Evolutionary conservation across 2,329 filamentous ascomycete genomes (phyloP).

Genomic region (Calcarisporium arbuscula): DNA sequence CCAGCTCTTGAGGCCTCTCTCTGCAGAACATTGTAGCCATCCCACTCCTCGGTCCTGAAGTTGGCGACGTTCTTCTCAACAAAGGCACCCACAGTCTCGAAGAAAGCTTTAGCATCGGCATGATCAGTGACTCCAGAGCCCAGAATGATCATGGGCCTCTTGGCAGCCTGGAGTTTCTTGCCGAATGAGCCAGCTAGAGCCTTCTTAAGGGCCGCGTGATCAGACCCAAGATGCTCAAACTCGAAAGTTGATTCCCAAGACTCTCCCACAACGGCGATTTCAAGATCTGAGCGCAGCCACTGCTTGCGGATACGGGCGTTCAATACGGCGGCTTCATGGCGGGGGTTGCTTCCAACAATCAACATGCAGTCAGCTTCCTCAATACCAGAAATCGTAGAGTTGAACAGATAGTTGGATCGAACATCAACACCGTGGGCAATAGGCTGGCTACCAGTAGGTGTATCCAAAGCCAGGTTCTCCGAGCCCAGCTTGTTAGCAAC

Average conservation of each 20-base stretch:
- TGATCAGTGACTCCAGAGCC: slow-evolving; percentile 91
- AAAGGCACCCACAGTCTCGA: slow-evolving; percentile 83
- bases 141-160: slow-evolving; percentile 94
- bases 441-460: slow-evolving; percentile 74
- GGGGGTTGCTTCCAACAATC: slow-evolving; percentile 88
- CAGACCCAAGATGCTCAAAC: slow-evolving; percentile 80
- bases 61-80: slow-evolving; percentile 88
- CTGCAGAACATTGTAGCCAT: slow-evolving; percentile 95
- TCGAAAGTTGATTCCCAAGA: slow-evolving; percentile 92
- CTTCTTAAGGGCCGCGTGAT: slow-evolving; percentile 74
- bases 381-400: slow-evolving; percentile 88
- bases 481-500: slow-evolving; percentile 94
- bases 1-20: slow-evolving; percentile 85
- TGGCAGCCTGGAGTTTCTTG: slow-evolving; percentile 81
- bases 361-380: slow-evolving; percentile 91
- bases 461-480: slow-evolving; percentile 90
- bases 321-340: slow-evolving; percentile 89
- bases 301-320: slow-evolving; percentile 98
- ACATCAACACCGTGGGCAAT: slow-evolving; percentile 90
- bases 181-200: slow-evolving; percentile 82
- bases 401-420: slow-evolving; percentile 92
- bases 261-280: slow-evolving; percentile 88
- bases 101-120: slow-evolving; percentile 83
- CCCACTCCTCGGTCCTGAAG: slow-evolving; percentile 88
- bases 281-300: slow-evolving; percentile 90